These are phyloP conservation scores for Fistulinella prunicolor DNA, from an alignment of 768 basidiomycete species.

Conservation along the genomic window DNA sequence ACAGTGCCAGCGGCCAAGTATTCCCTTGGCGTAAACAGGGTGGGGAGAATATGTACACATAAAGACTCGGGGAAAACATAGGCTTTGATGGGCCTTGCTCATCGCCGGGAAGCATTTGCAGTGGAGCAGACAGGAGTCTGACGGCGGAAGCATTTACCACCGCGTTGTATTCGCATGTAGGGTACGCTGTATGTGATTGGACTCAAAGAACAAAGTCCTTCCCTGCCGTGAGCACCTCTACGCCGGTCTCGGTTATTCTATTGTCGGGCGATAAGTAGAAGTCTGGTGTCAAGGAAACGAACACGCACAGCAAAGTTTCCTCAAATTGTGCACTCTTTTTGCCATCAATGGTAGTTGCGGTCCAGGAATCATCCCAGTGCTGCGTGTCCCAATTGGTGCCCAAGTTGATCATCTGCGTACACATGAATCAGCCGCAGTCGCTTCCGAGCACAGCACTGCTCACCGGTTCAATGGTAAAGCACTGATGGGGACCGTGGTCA, in stretches of 20 bases:
- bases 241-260: constrained; percentile 89
- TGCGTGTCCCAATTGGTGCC: constrained; percentile 73
- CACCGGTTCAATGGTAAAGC: constrained; percentile 81
- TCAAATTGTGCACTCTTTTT: constrained; percentile 95
- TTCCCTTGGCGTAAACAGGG: constrained; percentile 25
- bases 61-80: constrained; percentile 23
- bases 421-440: constrained; percentile 2
- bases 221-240: constrained; percentile 79
- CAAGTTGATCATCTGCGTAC: constrained; percentile 83
- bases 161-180: constrained; percentile 26
- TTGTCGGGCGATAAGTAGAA: constrained; percentile 15
- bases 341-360: constrained; percentile 89
- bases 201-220: constrained; percentile 26
- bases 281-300: constrained; percentile 1
- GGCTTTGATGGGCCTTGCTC: constrained; percentile 24
- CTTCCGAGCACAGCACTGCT: constrained; percentile 17
- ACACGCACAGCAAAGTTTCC: constrained; percentile 86
- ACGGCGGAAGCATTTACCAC: constrained; percentile 17
- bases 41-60: constrained; percentile 30
- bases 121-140: constrained; percentile 15
- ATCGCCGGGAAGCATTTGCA: constrained; percentile 20
- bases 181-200: constrained; percentile 16
- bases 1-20: constrained; percentile 26
- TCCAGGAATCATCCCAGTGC: constrained; percentile 97
- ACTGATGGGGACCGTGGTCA: constrained; percentile 31